A percentile compares a stretch with the other conserved stretches of the same genome.
These are phyloP conservation scores for Serpula lacrymans DNA, from an alignment of 768 basidiomycete genomes.

Conservation along the genomic window DNA sequence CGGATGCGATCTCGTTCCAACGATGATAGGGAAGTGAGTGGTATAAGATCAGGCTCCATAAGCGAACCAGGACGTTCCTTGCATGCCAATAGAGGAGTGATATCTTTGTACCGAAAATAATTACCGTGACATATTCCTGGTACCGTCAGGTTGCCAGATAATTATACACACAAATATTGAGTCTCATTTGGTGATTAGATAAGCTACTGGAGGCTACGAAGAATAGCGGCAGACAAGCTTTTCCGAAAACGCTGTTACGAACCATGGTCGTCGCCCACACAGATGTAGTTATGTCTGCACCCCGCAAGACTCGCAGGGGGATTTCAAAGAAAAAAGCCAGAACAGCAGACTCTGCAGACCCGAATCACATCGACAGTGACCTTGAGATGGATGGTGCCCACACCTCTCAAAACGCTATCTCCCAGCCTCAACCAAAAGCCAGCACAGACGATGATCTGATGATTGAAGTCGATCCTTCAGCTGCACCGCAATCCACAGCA, in stretches of 20 bases:
- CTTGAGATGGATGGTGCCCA: slow-evolving; percentile 23
- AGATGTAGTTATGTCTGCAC: slow-evolving; percentile 22
- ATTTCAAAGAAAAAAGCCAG: slow-evolving; percentile 36
- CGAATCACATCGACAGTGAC: slow-evolving; percentile 21
- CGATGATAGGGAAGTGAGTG: slow-evolving; percentile 42
- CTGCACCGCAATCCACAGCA: slow-evolving; percentile 41
- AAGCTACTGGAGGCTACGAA: no score
- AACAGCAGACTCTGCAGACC: slow-evolving; percentile 10
- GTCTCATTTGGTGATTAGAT: no score
- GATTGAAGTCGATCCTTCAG: slow-evolving; percentile 50
- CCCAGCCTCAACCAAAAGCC: slow-evolving; percentile 4
- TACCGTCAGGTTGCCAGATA: slow-evolving; percentile 5
- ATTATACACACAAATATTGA: not conserved
- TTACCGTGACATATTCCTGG: slow-evolving; percentile 39
- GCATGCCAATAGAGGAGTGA: slow-evolving; percentile 35
- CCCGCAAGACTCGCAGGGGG: slow-evolving; percentile 41
- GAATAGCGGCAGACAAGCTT: no score
- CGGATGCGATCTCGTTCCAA: slow-evolving; percentile 48
- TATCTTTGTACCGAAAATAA: slow-evolving; percentile 56
- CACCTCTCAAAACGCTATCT: slow-evolving; percentile 14
- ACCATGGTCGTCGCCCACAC: slow-evolving; percentile 42
- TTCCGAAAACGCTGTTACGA: no score
- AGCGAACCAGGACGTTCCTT: slow-evolving; percentile 11
- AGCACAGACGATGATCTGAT: slow-evolving; percentile 60
- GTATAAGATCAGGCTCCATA: slow-evolving; percentile 44